Base-by-base conservation (phyloP, 805 yeast species). In the Lipomyces chichibuensis region DNA sequence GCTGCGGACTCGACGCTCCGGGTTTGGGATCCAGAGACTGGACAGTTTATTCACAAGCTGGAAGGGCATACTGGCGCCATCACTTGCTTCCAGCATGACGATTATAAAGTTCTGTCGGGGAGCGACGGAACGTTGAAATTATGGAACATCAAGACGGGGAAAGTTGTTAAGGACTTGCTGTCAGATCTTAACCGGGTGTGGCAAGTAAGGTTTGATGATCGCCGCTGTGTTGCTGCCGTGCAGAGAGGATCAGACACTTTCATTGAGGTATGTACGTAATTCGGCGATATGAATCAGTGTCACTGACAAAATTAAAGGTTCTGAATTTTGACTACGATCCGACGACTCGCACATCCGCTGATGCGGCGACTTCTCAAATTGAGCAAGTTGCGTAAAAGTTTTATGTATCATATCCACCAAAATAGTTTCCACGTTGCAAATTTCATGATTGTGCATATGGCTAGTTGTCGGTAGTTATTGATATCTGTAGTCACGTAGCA, bases 1-100 rank as follows among this genome's bases (percentile, higher is more conserved):
- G 98, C 98, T 1, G 98, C 98, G 0, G 99, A 95, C 77, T 86
- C 95, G 2, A 88, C 97, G 0, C 82, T 95, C 54, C 84, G 98
- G 61, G 88, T 94, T 1, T 95, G 99, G 99, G 90, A 95, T 75
- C 95, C 97, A 1, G 85, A 85, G 33, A 84, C 88, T 8, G 85
- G 90, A 54, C 80, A 82, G 60, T 85, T 86, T 74, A 85, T 89
- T 59, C 84, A 92, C 66, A 88, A 90, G 72, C 85, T 87, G 57
- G 84, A 80, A 63, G 96, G 97, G 39, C 94, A 92, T 77, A 84
- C 87, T 33, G 85, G 87, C 14, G 96, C 98, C 0, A 93, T 95
- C 59, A 92, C 98, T 0, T 94, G 98, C 67, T 92, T 95, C 77
- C 94, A 90, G 77, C 92, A 92, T 75, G 94, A 92, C 72, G 91